Base-by-base conservation (phyloP, 2,329 filamentous ascomycete species). In the Alternaria sp. region DNA sequence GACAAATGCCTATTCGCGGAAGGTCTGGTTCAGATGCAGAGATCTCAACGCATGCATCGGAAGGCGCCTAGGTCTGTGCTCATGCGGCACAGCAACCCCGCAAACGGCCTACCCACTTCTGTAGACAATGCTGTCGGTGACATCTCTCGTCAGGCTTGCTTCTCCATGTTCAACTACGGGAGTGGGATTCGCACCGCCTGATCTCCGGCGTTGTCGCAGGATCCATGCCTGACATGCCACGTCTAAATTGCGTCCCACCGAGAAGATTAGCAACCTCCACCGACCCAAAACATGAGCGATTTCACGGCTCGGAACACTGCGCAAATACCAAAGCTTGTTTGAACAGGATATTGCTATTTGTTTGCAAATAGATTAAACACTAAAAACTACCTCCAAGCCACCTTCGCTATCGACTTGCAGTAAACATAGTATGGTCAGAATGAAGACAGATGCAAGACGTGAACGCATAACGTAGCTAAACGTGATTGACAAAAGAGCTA, bases 351-450 rank as follows among this genome's bases (percentile, higher is more conserved):
- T 54, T 44, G 32, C 21, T 26, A 28, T 57, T 40, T 36, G 15
- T 61, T 46, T 2, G 57, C 45, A 49, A 57, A 40, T 46, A 65
- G 21, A 65, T 65, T 65, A 65, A 56, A 65, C 54, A 65, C 58
- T 62, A 65, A 62, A 57, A 62, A 61, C 61, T 63, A 62, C 54
- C 62, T 44, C 59, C 25, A 65, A 62, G 62, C 59, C 57, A 65
- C 58, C 62, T 19, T 52, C n/a, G 43, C 62, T 56, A 65, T 56
- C 32, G 50, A 62, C 59, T 59, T 62, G 62, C 32, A 52, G 40
- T 43, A 25, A 58, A 32, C 19, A 45, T 23, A 32, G 13, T 53
- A 46, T 36, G 44, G 19, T 44, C 43, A 47, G 57, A 44, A 50
- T 30, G 28, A 19, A 47, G n/a, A 57, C 15, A 43, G 55, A 53